These are phyloP conservation scores for Ormosia emarginata DNA, from an alignment of 306 rosid genomes.

Conservation along the genomic window DNA sequence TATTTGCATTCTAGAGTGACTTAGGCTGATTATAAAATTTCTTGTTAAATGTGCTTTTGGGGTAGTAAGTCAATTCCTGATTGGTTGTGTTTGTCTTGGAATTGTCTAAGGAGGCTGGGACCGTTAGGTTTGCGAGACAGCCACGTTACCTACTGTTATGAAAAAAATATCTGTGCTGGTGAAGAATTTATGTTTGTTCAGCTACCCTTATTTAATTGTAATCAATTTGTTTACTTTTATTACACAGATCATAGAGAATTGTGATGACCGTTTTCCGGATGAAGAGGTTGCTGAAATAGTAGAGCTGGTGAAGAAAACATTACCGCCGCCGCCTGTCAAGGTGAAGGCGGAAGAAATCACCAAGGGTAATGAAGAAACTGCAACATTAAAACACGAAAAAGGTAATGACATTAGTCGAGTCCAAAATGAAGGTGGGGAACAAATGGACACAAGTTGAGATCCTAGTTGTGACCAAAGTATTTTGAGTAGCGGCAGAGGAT, in stretches of 20 bases:
- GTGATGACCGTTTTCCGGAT: slow-evolving; percentile 44
- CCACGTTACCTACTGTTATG: neutral
- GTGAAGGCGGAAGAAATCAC: slow-evolving; percentile 13
- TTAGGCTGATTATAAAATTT: neutral
- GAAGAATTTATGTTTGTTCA: too few relatives aligned
- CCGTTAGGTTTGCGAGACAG: neutral
- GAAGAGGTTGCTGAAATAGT: slow-evolving; percentile 37
- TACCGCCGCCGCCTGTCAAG: slow-evolving; percentile 29
- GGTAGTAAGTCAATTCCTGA: neutral
- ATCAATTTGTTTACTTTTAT: neutral
- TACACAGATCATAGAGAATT: slow-evolving; percentile 47
- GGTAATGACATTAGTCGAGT: neutral
- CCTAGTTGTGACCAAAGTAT: neutral
- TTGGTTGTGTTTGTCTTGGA: neutral
- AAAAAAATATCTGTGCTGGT: neutral
- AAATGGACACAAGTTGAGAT: slow-evolving; percentile 39
- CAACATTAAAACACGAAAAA: neutral
- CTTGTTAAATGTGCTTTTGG: neutral
- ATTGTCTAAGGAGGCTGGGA: neutral
- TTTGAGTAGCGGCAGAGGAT: neutral
- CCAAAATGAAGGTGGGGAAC: slow-evolving; percentile 14
- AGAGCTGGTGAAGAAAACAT: slow-evolving; percentile 46
- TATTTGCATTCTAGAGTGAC: neutral
- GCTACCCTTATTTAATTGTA: neutral
- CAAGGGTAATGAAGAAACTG: slow-evolving; percentile 11